A percentile compares a stretch with the other conserved stretches of the same genome.
Conservation (phyloP, 2,329 filamentous ascomycete genomes). For the Stylonectria norvegica region DNA sequence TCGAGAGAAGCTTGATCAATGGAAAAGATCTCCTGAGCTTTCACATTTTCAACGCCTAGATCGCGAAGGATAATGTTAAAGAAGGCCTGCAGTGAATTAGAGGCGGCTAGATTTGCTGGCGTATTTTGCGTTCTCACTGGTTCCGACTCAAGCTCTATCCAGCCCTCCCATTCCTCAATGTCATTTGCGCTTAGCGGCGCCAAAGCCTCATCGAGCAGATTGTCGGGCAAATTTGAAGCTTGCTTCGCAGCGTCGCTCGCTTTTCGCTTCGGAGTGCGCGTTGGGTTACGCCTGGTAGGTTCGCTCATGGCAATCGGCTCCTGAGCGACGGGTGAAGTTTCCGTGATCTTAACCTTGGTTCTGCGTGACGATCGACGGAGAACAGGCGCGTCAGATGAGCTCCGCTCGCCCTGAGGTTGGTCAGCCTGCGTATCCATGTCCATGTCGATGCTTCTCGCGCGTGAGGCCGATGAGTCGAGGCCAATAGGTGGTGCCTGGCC, state of each 20-base stretch:
- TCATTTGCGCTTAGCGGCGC: conserved; percentile 50
- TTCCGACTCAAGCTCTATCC: conserved; percentile 85
- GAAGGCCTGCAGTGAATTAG: conserved; percentile 54
- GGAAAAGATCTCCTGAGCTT: conserved; percentile 71
- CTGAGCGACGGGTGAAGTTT: conserved; percentile 2
- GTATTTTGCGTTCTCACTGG: too few species aligned
- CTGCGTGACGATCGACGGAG: conserved; percentile 22
- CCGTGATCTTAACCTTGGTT: conserved; percentile 4
- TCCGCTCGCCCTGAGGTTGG: too few species aligned
- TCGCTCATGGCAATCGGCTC: conserved; percentile 16
- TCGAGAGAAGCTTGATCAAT: conserved; percentile 64
- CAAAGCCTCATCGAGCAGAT: conserved; percentile 46
- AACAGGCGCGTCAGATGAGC: neutral
- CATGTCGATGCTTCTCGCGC: too few species aligned
- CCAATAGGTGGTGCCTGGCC: too few species aligned
- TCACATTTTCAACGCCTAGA: conserved; percentile 70
- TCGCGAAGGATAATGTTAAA: conserved; percentile 83
- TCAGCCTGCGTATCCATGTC: too few species aligned
- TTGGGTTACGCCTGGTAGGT: conserved; percentile 21
- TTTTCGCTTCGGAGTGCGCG: conserved; percentile 45
- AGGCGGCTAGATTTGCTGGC: neutral
- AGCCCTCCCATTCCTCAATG: conserved; percentile 63
- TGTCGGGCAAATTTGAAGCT: conserved; percentile 31
- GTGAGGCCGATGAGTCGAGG: too few species aligned
- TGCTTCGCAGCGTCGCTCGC: conserved; percentile 34